Evolutionary conservation across 2,329 filamentous ascomycete genomes (phyloP), one percentile per base, ranked within the genome.

Genomic region (Calonectria fujianensis): DNA sequence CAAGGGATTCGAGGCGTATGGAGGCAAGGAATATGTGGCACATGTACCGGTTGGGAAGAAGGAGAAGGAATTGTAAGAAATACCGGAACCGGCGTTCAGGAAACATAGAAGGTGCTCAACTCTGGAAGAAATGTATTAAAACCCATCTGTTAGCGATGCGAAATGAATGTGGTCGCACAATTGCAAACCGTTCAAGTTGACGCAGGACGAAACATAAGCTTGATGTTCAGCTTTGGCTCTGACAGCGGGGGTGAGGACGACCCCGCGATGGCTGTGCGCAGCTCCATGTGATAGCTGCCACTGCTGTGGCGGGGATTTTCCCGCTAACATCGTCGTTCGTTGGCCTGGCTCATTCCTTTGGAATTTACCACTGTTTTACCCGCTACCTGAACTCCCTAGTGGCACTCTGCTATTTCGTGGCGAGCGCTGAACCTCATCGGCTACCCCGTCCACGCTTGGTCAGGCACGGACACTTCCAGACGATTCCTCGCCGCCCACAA

Each of bases 1-100:
- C 81, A 94, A 93, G 80, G 94, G 90, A 0, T 97, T 98, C 82
- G 90, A 93, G 82, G 83, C 90, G 1, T 90, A 95, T 72, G 96
- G 95, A 4, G 96, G 92, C 1, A 85, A 88, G 45, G 78, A 84
- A 1, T 90, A 88, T 35, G 91, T 93, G 4, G 91, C 91, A 14
- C 82, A 90, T 71, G 83, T 90, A 24, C 91, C 91, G 1, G 75
- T 84, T 10, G 91, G 86, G 4, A 89, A 87, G 76, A 89, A 87
- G 76, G 84, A 86, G 70, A 88, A 89, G 80, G 87, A 88, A 69
- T 78, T 88, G 67, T 88, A 77, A 83, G 70, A 66, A 69, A 68
- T 72, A 71, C 32, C 50, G 50, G 64, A 63, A 37, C 18, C 24
- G 77, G 77, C 76, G 76, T 80, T 78, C 35, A 31, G 59, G 61